phyloP scores from a whole-genome alignment of 73 alveolate species.

The Tetrahymena malaccensis region DNA sequence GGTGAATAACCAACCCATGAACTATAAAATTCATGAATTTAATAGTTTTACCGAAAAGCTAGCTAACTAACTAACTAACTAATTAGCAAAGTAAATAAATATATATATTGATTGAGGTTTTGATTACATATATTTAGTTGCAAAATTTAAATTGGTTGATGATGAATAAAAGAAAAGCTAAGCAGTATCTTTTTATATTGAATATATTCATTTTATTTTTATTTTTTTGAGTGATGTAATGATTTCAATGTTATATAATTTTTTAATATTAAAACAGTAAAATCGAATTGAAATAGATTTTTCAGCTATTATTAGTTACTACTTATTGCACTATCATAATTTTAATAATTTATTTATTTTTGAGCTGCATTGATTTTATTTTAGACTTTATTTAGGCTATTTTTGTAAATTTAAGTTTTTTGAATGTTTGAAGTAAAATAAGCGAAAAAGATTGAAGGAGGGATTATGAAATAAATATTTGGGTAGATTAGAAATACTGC shows the following conservation, averaged over 20 bases:
- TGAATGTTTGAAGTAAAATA: not conserved
- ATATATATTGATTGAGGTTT: not conserved
- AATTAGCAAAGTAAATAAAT: no score
- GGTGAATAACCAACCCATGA: no score
- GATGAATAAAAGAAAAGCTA: not conserved
- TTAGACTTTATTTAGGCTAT: not conserved
- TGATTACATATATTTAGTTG: no score
- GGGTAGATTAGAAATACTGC: not conserved
- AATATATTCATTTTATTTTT: no score
- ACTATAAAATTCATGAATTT: no score
- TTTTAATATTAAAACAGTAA: not conserved
- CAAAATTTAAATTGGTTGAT: not conserved
- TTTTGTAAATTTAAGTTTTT: not conserved
- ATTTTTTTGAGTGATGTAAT: not conserved
- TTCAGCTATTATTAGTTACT: not conserved
- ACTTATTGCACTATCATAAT: not conserved
- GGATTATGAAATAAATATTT: not conserved
- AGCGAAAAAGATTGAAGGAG: not conserved
- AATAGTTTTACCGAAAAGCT: no score
- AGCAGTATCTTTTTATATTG: not conserved
- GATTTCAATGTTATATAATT: not conserved
- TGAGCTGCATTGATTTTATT: not conserved
- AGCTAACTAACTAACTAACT: not conserved
- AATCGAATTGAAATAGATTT: not conserved
- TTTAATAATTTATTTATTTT: no score